Evolutionary conservation across 1,284 basidiomycete genomes (phyloP).

Genomic region (Puccinia hordei): DNA sequence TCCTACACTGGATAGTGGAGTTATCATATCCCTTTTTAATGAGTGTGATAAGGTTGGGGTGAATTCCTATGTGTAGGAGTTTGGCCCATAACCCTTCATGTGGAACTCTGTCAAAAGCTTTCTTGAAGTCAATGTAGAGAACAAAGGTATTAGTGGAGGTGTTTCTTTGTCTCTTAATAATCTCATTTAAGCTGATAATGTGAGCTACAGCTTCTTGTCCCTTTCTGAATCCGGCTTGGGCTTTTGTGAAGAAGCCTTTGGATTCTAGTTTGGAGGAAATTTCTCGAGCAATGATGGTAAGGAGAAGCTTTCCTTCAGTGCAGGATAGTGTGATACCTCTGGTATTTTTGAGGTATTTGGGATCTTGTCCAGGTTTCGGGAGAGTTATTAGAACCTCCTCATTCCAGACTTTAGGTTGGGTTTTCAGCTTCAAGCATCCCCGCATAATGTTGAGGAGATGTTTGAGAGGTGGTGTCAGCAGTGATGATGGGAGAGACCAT

Average conservation of each 20-base stretch:
- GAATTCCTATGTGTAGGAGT: neutral
- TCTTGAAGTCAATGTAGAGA: slow-evolving; percentile 32
- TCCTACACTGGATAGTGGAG: no score
- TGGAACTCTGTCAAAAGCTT: slow-evolving; percentile 36
- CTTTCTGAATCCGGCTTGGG: slow-evolving; percentile 11
- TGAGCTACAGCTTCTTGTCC: slow-evolving; percentile 22
- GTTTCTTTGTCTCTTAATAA: neutral
- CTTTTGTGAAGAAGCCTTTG: neutral
- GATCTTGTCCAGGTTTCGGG: slow-evolving; percentile 21
- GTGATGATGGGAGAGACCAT: neutral
- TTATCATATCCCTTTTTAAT: slow-evolving; percentile 12
- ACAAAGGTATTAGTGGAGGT: neutral
- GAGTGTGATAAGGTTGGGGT: neutral
- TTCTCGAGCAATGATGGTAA: neutral
- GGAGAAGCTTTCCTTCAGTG: slow-evolving; percentile 15
- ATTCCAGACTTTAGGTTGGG: slow-evolving; percentile 9
- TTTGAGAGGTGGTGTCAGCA: neutral
- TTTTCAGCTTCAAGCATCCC: neutral
- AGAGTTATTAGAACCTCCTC: slow-evolving; percentile 24
- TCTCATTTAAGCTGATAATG: neutral
- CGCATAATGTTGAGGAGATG: slow-evolving; percentile 10
- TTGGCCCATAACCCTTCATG: slow-evolving; percentile 32
- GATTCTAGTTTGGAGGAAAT: neutral
- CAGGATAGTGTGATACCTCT: slow-evolving; percentile 31
- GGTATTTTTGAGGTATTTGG: neutral